Percentiles rank a stretch among this genome's conserved stretches.
Evolutionary conservation across 2,329 filamentous ascomycete genomes (phyloP).

Genomic region (Cyclaneusma minus): DNA sequence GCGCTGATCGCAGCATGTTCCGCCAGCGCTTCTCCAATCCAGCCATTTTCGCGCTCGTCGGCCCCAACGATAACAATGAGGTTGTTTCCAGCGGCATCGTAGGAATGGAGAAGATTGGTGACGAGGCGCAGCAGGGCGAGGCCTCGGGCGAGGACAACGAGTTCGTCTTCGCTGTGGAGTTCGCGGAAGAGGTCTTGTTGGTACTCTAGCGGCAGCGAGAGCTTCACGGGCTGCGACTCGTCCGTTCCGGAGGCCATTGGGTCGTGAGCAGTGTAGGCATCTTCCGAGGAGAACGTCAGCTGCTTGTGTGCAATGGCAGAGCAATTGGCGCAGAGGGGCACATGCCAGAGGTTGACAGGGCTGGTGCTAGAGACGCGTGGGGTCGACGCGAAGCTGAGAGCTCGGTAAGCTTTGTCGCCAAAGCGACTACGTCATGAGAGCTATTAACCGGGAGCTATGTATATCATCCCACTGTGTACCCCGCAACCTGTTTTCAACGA

Average conservation of each 20-base stretch:
- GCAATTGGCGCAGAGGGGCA: too few relatives aligned
- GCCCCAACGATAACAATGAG: slow-evolving; percentile 79
- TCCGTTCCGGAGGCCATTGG: slow-evolving; percentile 20
- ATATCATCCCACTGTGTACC: too few relatives aligned
- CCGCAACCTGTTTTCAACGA: too few relatives aligned
- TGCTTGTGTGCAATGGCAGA: too few relatives aligned
- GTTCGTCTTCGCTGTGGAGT: slow-evolving; percentile 78
- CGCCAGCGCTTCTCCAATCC: slow-evolving; percentile 90
- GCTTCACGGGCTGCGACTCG: slow-evolving; percentile 57
- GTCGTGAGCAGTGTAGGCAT: too few relatives aligned
- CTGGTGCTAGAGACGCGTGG: too few relatives aligned
- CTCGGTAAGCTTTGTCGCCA: too few relatives aligned
- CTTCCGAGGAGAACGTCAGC: too few relatives aligned
- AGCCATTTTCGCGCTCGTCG: slow-evolving; percentile 84
- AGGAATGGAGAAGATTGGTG: slow-evolving; percentile 92
- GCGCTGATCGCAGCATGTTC: slow-evolving; percentile 89
- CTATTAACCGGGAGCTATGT: too few relatives aligned
- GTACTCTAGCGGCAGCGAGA: slow-evolving; percentile 71
- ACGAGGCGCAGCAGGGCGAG: slow-evolving; percentile 83
- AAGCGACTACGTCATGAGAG: too few relatives aligned
- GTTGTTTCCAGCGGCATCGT: slow-evolving; percentile 91
- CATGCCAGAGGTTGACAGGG: too few relatives aligned
- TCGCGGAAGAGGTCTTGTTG: slow-evolving; percentile 93
- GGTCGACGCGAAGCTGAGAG: too few relatives aligned
- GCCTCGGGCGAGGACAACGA: slow-evolving; percentile 81